Conservation (phyloP, 352 stramenopile species). For the Globisporangium spiculum region DNA sequence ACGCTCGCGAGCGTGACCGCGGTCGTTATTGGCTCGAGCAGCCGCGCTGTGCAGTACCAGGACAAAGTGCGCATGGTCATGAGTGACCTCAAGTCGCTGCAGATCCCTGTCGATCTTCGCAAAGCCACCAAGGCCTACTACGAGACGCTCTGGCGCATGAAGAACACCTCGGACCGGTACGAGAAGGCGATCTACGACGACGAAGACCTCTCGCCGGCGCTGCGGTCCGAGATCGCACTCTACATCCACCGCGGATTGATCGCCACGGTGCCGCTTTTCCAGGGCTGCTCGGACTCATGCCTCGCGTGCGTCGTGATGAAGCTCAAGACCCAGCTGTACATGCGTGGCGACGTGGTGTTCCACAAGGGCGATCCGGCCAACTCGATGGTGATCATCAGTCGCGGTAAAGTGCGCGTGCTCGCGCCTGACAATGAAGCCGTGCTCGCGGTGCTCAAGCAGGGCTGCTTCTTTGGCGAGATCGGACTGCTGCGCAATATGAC, state of each 20-base stretch:
- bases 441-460: constrained; percentile 54
- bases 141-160: constrained; percentile 64
- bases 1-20: constrained; percentile 52
- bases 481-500: constrained; percentile 55
- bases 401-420: constrained; percentile 63
- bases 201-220: constrained; percentile 50
- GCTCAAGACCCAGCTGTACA: constrained; percentile 57
- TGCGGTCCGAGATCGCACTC: constrained; percentile 56
- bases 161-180: constrained; percentile 64
- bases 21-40: constrained; percentile 43
- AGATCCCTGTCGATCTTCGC: constrained; percentile 50
- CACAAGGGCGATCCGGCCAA: constrained; percentile 55
- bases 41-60: constrained; percentile 54
- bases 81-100: constrained; percentile 59
- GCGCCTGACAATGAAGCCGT: constrained; percentile 47
- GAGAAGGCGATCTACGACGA: constrained; percentile 72
- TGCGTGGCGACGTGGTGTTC: constrained; percentile 57
- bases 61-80: constrained; percentile 61
- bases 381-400: constrained; percentile 64
- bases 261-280: constrained; percentile 54
- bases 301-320: constrained; percentile 55
- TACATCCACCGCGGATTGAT: constrained; percentile 59
- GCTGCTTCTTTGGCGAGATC: constrained; percentile 66
- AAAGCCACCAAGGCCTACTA: constrained; percentile 56
- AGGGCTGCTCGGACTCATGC: constrained; percentile 53